Percentiles rank a stretch among this genome's conserved stretches.
phyloP scores from a whole-genome alignment of 78 protist species.

The Monosiga brevicollis region DNA sequence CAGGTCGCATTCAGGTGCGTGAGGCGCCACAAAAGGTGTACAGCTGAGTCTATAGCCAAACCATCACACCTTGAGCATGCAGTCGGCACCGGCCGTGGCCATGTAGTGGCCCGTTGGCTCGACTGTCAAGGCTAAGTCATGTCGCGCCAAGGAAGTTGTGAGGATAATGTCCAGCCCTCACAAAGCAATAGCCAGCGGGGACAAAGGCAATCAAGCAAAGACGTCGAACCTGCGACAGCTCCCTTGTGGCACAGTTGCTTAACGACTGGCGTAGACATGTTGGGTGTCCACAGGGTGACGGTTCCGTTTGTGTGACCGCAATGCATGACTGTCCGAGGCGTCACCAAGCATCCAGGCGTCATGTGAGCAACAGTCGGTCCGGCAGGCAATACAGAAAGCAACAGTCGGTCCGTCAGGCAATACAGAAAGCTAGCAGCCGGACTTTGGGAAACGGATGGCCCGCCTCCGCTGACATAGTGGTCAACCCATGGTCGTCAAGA shows the following conservation, averaged over 20 bases:
- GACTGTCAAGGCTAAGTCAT: not conserved
- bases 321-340: no score
- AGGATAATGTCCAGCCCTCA: not conserved
- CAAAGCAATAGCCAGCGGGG: not conserved
- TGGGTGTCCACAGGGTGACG: constrained; percentile 88
- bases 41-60: no score
- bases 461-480: no score
- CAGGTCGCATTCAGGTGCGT: no score
- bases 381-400: no score
- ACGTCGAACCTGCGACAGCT: constrained; percentile 13
- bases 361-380: no score
- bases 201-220: not conserved
- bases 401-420: no score
- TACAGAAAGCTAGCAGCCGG: no score
- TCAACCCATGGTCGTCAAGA: no score
- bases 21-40: no score
- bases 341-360: no score
- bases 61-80: constrained; percentile 52
- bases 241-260: constrained; percentile 65
- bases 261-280: constrained; percentile 52
- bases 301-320: constrained; percentile 68
- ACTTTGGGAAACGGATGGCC: no score
- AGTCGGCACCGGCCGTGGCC: constrained; percentile 68
- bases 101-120: not conserved
- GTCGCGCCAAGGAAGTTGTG: not conserved